A percentile compares a stretch with the other conserved stretches of the same genome.
These are phyloP conservation scores for Pezicula carpinea DNA, from an alignment of 2,329 filamentous ascomycete species.

Conservation along the genomic window DNA sequence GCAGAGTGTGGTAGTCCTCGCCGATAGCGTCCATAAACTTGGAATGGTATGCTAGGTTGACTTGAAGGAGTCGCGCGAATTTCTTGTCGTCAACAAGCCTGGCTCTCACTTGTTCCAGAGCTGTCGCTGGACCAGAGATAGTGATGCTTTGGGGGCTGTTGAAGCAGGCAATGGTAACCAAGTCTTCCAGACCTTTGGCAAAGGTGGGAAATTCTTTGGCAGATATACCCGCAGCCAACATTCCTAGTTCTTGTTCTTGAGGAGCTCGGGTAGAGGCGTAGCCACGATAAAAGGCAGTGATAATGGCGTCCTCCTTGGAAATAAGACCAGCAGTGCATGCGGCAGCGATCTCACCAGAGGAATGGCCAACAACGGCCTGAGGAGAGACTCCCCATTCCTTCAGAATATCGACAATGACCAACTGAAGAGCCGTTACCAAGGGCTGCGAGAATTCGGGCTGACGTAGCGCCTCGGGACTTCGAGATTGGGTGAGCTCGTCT, in stretches of 20 bases:
- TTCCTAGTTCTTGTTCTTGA: constrained; percentile 31
- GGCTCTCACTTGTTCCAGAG: constrained; percentile 6
- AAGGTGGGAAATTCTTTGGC: constrained; percentile 17
- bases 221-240: constrained; percentile 40
- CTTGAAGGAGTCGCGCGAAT: constrained; percentile 29
- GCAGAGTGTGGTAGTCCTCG: constrained; percentile 1
- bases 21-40: constrained; percentile 31
- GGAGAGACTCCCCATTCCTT: constrained; percentile 7
- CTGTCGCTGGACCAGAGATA: constrained; percentile 26
- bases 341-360: constrained; percentile 29
- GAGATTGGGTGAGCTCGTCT: constrained; percentile 2
- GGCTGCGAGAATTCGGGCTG: constrained; percentile 7
- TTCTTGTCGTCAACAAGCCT: constrained; percentile 24
- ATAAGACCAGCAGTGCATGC: constrained; percentile 25
- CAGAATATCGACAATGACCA: constrained; percentile 18
- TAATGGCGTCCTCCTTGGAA: constrained; percentile 1
- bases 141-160: constrained; percentile 35
- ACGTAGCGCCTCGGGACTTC: background rate
- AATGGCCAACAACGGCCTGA: constrained; percentile 20
- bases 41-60: constrained; percentile 37
- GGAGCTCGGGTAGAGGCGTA: background rate
- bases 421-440: constrained; percentile 14
- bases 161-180: constrained; percentile 25
- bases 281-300: constrained; percentile 7
- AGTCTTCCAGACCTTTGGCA: constrained; percentile 6